Evolutionary conservation across 495 filamentous ascomycete species (phyloP), one percentile per base, ranked within the genome.

Genomic region (Astrothelium macrocarpum): DNA sequence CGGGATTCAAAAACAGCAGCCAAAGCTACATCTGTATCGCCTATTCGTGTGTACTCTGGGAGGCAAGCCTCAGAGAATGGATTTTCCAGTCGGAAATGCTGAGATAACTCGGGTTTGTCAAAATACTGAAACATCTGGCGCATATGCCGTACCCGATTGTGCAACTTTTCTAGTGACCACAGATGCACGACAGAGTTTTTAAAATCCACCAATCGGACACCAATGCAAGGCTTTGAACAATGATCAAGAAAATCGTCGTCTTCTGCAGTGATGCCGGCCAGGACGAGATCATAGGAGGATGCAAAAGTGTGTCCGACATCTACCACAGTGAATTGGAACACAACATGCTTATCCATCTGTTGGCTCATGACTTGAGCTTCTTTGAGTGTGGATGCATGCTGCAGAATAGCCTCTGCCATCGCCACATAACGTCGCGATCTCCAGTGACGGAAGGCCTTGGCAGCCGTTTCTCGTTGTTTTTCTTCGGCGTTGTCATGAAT

Each of bases 281-380:
- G 78, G 3, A 97, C 91, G 67, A 97, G 86, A 74, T 98, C 94
- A 73, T 98, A 98, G 2, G 90, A 95, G 7, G 95, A 97, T 63
- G 86, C 90, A 71, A 92, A 83, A 56, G 86, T 84, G 68, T 97
- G 92, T 1, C 94, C 94, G 68, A 88, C 79, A 65, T 95, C 91
- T 31, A 97, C 84, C 62, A 97, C 84, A 20, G 90, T 87, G 72
- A 96, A 97, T 75, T 98, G 94, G 75, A 98, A 98, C 36, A 93
- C 89, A 18, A 96, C 87, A 66, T 85, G 85, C 76, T 96, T 94
- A 68, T 94, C 91, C 82, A 98, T 89, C 66, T 91, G 90, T 64
- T 96, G 90, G 76, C 95, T 97, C 89, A 98, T 93, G 59, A 98
- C 85, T 72, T 98, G 94, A 2, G 93, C 95, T 73, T 98, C 94